These are phyloP conservation scores for Dothideomycetes sp. DNA, from an alignment of 2,329 filamentous ascomycete genomes.

Conservation along the genomic window DNA sequence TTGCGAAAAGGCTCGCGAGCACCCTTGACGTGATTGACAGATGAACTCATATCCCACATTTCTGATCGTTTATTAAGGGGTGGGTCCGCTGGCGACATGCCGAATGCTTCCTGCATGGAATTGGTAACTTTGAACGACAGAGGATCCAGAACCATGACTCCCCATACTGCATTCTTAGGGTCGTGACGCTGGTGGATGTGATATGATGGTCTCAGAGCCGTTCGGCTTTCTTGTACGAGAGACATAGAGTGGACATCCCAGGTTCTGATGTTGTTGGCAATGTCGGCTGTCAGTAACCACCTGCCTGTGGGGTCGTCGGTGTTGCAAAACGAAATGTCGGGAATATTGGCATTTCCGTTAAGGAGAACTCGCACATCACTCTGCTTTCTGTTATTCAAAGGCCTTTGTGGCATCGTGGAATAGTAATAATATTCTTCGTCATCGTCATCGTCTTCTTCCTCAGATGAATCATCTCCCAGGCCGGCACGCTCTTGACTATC, in stretches of 20 bases:
- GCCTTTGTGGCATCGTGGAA: not conserved
- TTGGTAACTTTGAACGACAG: conserved; percentile 24
- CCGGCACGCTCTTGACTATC: too few relatives aligned
- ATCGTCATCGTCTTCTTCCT: conserved; percentile 7
- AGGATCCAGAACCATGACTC: conserved; percentile 29
- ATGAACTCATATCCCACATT: conserved; percentile 25
- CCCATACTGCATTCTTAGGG: conserved; percentile 28
- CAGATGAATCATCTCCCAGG: not conserved
- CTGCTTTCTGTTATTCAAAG: conserved; percentile 13
- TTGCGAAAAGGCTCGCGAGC: not conserved
- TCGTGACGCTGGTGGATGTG: conserved; percentile 15
- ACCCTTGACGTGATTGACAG: conserved; percentile 12
- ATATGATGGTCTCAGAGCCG: not conserved
- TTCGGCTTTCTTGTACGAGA: conserved; percentile 6
- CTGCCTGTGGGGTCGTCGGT: conserved; percentile 45
- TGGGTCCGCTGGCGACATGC: not conserved
- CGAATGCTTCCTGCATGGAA: conserved; percentile 11
- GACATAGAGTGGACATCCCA: conserved; percentile 34
- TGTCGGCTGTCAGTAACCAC: conserved; percentile 51
- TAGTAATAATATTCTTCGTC: conserved; percentile 4
- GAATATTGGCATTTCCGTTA: conserved; percentile 41
- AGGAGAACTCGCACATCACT: conserved; percentile 22
- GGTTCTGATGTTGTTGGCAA: conserved; percentile 40
- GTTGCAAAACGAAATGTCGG: conserved; percentile 50
- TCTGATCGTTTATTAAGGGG: not conserved